phyloP scores from a whole-genome alignment of 352 stramenopile genomes.

The Phytophthora cajani region DNA sequence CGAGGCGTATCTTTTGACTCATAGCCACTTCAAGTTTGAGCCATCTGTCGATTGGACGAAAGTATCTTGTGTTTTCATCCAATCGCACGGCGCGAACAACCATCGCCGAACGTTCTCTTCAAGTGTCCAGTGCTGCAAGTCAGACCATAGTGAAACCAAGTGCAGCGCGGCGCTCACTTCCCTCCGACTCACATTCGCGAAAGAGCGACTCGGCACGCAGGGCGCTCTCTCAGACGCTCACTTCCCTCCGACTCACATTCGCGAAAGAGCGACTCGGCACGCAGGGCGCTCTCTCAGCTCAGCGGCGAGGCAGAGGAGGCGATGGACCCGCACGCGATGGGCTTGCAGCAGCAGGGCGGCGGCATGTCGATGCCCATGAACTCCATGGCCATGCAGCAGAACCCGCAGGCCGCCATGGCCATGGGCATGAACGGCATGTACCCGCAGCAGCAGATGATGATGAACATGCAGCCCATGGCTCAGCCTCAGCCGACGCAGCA shows the following conservation, averaged over 20 bases:
- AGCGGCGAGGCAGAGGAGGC: constrained; percentile 16
- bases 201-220: no score
- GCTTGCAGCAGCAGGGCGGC: constrained; percentile 47
- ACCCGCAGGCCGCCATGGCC: constrained; percentile 41
- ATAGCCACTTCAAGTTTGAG: constrained; percentile 13
- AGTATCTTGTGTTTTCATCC: constrained; percentile 20
- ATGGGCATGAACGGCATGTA: constrained; percentile 49
- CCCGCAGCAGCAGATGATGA: constrained; percentile 57
- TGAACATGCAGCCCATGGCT: constrained; percentile 39
- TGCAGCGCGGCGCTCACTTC: background rate
- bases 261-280: constrained; percentile 26
- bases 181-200: constrained; percentile 25
- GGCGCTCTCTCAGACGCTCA: no score
- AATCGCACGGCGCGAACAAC: constrained; percentile 3
- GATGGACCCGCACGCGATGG: constrained; percentile 74
- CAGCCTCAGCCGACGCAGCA: constrained; percentile 3
- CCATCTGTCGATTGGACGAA: constrained; percentile 25
- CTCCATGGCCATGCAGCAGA: constrained; percentile 56
- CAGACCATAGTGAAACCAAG: constrained; percentile 39
- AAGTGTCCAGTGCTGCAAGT: constrained; percentile 41
- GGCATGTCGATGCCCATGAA: constrained; percentile 66
- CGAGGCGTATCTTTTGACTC: background rate
- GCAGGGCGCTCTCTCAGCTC: background rate
- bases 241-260: constrained; percentile 17
- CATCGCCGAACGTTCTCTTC: constrained; percentile 31